Percentiles rank a stretch among this genome's conserved stretches.
Conservation (phyloP, 2,329 filamentous ascomycete species). For the Calonectria hawksworthii region DNA sequence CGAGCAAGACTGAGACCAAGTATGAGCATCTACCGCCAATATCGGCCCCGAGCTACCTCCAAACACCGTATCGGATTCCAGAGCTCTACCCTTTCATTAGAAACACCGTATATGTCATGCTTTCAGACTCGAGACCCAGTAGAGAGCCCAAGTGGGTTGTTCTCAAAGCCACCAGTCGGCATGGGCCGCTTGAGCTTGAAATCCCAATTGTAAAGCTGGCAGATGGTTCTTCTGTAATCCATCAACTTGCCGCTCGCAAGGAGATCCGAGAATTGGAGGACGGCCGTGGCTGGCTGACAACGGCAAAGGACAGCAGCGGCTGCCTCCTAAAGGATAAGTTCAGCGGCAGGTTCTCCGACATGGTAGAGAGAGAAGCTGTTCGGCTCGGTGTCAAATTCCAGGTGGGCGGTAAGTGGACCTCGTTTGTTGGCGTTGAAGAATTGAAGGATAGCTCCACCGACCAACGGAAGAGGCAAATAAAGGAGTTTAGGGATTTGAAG, state of each 20-base stretch:
- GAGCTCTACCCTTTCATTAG: constrained; percentile 76
- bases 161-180: constrained; percentile 67
- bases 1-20: constrained; percentile 45
- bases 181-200: constrained; percentile 73
- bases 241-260: constrained; percentile 79
- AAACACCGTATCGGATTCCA: constrained; percentile 74
- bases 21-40: constrained; percentile 67
- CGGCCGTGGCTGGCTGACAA: neutral
- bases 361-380: neutral
- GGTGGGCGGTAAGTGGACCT: neutral
- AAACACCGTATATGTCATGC: constrained; percentile 74
- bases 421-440: neutral
- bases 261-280: constrained; percentile 59
- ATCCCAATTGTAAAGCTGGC: constrained; percentile 69
- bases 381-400: neutral
- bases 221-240: constrained; percentile 44
- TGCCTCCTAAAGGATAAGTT: neutral
- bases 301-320: neutral
- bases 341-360: neutral
- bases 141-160: constrained; percentile 65
- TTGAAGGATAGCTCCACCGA: neutral
- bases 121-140: constrained; percentile 63
- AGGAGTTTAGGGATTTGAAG: neutral
- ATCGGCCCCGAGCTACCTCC: constrained; percentile 68
- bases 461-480: no score